Conservation (phyloP, 306 rosid genomes). For the Prunus mume region DNA sequence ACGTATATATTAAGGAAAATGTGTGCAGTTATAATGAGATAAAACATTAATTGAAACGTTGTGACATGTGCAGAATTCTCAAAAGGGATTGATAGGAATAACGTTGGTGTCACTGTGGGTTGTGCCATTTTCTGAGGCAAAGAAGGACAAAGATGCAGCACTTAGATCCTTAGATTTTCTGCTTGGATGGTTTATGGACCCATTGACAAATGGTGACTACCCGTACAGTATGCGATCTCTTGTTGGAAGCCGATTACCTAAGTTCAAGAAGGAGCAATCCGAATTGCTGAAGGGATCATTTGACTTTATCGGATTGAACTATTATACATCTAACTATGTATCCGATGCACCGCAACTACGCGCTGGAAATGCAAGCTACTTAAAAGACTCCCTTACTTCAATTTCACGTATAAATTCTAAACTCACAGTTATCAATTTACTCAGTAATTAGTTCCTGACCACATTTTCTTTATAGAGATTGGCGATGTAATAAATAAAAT, state of each 20-base stretch:
- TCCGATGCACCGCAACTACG: slow-evolving; percentile 8
- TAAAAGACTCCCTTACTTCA: slow-evolving; percentile 19
- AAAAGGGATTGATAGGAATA: slow-evolving; percentile 57
- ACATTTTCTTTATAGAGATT: not conserved
- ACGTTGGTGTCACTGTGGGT: slow-evolving; percentile 44
- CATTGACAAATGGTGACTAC: slow-evolving; percentile 31
- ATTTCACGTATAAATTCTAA: slow-evolving; percentile 10
- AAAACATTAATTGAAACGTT: not conserved
- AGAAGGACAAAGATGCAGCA: slow-evolving; percentile 32
- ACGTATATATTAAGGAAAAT: no score
- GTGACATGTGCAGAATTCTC: slow-evolving; percentile 31
- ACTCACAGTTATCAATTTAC: not conserved
- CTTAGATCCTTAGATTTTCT: slow-evolving; percentile 46
- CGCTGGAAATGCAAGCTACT: slow-evolving; percentile 12
- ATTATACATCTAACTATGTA: slow-evolving; percentile 23
- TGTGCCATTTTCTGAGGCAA: slow-evolving; percentile 35
- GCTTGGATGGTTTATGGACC: slow-evolving; percentile 60
- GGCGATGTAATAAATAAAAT: not conserved
- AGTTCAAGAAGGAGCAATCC: slow-evolving; percentile 16
- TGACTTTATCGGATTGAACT: slow-evolving; percentile 36
- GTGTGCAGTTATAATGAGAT: not conserved
- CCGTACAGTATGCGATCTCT: slow-evolving; percentile 28
- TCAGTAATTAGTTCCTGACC: no score
- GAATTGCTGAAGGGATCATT: slow-evolving; percentile 18
- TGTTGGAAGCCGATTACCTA: slow-evolving; percentile 30